phyloP scores from a whole-genome alignment of 148 eudicot genomes.

The Dianthus caryophyllus region DNA sequence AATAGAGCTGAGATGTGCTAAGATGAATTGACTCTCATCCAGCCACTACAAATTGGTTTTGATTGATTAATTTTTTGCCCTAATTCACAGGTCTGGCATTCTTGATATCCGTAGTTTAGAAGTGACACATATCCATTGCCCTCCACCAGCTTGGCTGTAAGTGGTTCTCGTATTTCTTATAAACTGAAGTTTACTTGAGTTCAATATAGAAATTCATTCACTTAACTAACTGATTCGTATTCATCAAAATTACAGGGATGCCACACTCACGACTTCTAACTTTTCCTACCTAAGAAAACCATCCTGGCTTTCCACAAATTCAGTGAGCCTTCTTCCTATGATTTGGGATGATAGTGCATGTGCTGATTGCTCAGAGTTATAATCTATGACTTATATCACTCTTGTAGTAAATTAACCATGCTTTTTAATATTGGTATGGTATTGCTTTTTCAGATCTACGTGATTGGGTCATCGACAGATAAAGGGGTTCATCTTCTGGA shows the following conservation, averaged over 20 bases:
- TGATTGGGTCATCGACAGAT: constrained; percentile 65
- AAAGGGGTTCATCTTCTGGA: constrained; percentile 73
- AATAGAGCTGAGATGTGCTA: background rate
- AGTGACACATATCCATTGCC: constrained; percentile 93
- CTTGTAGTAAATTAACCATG: background rate
- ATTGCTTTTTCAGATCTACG: constrained; percentile 52
- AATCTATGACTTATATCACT: background rate
- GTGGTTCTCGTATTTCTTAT: constrained; percentile 25
- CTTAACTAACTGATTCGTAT: background rate
- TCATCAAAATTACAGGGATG: constrained; percentile 39
- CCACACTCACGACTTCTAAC: constrained; percentile 29
- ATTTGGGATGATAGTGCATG: constrained; percentile 3
- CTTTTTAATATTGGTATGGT: constrained; percentile 5
- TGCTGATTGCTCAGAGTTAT: constrained; percentile 2
- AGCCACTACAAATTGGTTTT: background rate
- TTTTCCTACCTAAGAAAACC: constrained; percentile 55
- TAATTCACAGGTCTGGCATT: constrained; percentile 81
- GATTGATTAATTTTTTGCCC: background rate
- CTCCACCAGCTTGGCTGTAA: constrained; percentile 97
- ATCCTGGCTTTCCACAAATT: constrained; percentile 61
- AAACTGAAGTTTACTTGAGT: background rate
- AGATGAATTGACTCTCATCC: background rate
- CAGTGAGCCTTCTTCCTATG: constrained; percentile 41
- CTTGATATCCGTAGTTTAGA: constrained; percentile 54
- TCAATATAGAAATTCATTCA: background rate